These are phyloP conservation scores for Macrophomina pseudophaseolina DNA, from an alignment of 2,329 filamentous ascomycete species.

Conservation along the genomic window DNA sequence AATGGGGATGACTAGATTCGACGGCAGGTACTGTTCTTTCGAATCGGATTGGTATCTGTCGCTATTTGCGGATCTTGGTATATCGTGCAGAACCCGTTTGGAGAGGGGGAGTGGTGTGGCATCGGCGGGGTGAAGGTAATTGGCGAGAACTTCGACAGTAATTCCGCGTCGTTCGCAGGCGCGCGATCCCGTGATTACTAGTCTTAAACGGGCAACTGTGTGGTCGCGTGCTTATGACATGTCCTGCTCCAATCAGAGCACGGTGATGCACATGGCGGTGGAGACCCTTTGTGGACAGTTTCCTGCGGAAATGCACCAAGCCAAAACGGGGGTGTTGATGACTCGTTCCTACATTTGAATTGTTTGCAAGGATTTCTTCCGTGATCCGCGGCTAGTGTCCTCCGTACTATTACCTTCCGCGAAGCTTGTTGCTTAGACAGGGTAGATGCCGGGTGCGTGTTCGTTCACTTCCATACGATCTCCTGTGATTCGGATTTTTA, in stretches of 20 bases:
- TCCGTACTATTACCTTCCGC: background rate
- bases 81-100: background rate
- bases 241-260: background rate
- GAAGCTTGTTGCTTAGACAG: background rate
- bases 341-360: background rate
- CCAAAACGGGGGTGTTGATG: no score
- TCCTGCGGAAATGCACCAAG: no score
- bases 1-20: no score
- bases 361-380: background rate
- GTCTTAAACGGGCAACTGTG: background rate
- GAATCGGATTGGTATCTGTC: background rate
- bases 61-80: background rate
- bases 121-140: constrained; percentile 1
- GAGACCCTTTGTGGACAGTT: no score
- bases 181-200: constrained; percentile 1
- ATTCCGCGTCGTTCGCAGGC: background rate
- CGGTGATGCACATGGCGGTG: no score
- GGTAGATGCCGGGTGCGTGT: background rate
- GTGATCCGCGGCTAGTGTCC: background rate
- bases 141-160: background rate
- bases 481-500: background rate
- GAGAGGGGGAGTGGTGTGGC: background rate
- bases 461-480: background rate
- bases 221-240: background rate
- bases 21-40: no score